Conservation (phyloP, 1,284 basidiomycete genomes). For the Cryptococcus depauperatus region DNA sequence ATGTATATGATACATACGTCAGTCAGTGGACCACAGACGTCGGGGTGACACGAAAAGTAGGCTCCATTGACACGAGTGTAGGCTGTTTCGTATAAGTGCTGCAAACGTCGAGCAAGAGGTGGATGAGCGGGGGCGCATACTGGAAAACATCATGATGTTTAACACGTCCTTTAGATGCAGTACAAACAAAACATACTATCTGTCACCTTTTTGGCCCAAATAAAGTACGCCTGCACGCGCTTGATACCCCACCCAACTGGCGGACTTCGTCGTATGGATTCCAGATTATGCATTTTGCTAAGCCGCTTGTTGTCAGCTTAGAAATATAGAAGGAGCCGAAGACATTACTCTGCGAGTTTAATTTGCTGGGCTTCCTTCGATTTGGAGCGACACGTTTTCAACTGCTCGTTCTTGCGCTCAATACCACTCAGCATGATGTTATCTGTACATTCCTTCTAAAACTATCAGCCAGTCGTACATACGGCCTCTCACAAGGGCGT, state of each 20-base stretch:
- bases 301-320: neutral
- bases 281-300: conserved; percentile 46
- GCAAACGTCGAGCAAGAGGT: conserved; percentile 29
- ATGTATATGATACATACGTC: conserved; percentile 21
- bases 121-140: conserved; percentile 40
- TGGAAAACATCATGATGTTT: conserved; percentile 6
- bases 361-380: conserved; percentile 44
- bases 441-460: conserved; percentile 41
- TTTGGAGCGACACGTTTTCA: conserved; percentile 38
- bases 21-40: conserved; percentile 35
- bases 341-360: conserved; percentile 42
- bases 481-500: conserved; percentile 3
- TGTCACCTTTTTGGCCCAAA: conserved; percentile 46
- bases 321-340: neutral
- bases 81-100: conserved; percentile 41
- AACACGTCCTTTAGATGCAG: no score
- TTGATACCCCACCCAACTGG: conserved; percentile 42
- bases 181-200: conserved; percentile 29
- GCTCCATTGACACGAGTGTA: conserved; percentile 36
- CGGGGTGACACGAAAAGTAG: conserved; percentile 41
- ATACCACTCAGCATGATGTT: conserved; percentile 26
- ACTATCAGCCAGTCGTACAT: neutral
- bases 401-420: conserved; percentile 42
- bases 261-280: conserved; percentile 38
- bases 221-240: conserved; percentile 43